Evolutionary conservation across 2,329 filamentous ascomycete genomes (phyloP).

Genomic region (Hirsutella minnesotensis): DNA sequence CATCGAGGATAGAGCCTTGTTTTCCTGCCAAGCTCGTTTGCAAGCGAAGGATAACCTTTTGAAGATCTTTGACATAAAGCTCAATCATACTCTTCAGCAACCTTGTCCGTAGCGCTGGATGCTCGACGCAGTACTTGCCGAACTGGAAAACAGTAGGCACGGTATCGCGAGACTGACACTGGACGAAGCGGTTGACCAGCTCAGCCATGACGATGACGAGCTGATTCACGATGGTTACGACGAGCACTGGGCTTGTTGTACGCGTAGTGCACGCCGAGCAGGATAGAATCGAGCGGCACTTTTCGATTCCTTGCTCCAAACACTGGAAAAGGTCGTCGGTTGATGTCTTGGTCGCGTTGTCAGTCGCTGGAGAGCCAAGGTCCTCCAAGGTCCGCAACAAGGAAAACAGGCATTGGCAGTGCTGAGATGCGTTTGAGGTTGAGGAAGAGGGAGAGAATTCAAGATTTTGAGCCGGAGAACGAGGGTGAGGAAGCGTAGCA

Average conservation of each 20-base stretch:
- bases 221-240: not conserved
- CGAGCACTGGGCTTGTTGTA: not conserved
- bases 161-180: not conserved
- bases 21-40: not conserved
- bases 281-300: not conserved
- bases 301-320: not conserved
- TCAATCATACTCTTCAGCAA: not conserved
- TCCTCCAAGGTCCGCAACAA: not conserved
- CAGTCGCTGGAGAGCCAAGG: not conserved
- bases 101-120: not conserved
- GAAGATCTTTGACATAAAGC: not conserved
- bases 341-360: not conserved
- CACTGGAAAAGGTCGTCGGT: not conserved
- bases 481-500: not conserved
- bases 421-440: not conserved
- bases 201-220: not conserved
- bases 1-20: not conserved
- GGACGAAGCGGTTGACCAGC: not conserved
- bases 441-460: not conserved
- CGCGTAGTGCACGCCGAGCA: not conserved
- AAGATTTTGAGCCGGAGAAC: not conserved
- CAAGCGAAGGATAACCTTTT: not conserved
- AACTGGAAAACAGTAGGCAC: not conserved
- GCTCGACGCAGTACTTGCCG: not conserved
- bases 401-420: not conserved